Base-by-base conservation (phyloP, 352 stramenopile species). In the Plasmopara viticola region DNA sequence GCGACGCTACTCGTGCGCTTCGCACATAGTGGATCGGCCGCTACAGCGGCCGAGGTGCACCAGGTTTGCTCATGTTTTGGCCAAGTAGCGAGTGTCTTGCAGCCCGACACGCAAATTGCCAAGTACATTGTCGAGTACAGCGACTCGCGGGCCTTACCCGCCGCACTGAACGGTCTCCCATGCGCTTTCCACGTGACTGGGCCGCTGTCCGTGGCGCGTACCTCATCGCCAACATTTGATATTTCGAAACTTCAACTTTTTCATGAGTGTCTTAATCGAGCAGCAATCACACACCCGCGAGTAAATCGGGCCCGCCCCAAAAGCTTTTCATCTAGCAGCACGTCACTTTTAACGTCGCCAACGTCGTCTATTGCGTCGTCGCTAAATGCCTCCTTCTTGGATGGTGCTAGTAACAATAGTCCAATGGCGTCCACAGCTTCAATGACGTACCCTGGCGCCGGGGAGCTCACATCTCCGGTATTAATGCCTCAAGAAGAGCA, bases 111-210 rank as follows among this genome's bases (percentile, higher is more conserved):
- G 17, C 58, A 66, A 31, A 43, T 62, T 9, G 62, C 54, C 51
- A 75, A 71, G 52, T 91, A 72, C 53, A 68, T 88, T 6, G 68
- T 94, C 29, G 80, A 94, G 58, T 90, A 79, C 55, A 84, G 86
- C 50, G 84, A 94, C 50, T 65, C 68, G 0, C 74, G 84, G 0
- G 74, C 70, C 10, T 58, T 94, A 2, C 44, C 58, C 0, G 53
- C 41, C 4, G 81, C 75, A 0, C 59, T 94, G 5, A 64, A 47
- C 13, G 61, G 64, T 5, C 52, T 94, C 2, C 42, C 58, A 5
- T 51, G 48, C 2, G 49, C 54, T 7, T 60, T 75, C 15, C 62
- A 81, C 17, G 29, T 60, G 6, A 70, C 37, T 30, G 74, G 74
- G 13, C 48, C 68, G 15, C 61, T 88, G 30, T 60, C 65, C 0